These are phyloP conservation scores for Cladosporium sp. DNA, from an alignment of 2,329 filamentous ascomycete genomes.

Conservation along the genomic window DNA sequence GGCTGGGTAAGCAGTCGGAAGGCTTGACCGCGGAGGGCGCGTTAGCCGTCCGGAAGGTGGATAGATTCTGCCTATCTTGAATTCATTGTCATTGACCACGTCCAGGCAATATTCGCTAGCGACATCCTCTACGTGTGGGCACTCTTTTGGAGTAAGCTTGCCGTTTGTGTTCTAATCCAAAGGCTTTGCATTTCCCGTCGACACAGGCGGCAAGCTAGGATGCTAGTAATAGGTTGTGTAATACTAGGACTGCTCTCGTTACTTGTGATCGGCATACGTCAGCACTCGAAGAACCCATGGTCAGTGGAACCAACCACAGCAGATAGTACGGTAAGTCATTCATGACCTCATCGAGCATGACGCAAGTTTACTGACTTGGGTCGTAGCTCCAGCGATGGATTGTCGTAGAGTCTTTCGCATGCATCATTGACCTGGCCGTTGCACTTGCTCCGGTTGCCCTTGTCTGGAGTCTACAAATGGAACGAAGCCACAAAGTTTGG, in stretches of 20 bases:
- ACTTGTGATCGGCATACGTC: neutral
- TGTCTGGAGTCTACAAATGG: slow-evolving; percentile 16
- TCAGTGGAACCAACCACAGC: too few relatives aligned
- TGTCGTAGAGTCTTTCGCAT: neutral
- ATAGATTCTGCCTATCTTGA: too few relatives aligned
- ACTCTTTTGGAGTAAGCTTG: slow-evolving; percentile 4
- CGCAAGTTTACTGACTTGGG: neutral
- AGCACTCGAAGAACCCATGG: neutral
- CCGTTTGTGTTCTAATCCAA: slow-evolving; percentile 1
- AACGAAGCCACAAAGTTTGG: slow-evolving; percentile 8
- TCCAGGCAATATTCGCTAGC: neutral
- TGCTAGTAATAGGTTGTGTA: neutral
- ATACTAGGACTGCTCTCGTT: neutral
- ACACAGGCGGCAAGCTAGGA: neutral
- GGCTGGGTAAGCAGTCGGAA: neutral
- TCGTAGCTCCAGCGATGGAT: neutral
- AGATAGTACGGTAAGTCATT: too few relatives aligned
- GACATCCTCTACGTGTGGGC: slow-evolving; percentile 1
- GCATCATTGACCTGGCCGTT: neutral
- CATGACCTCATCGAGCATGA: too few relatives aligned
- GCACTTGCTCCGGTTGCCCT: slow-evolving; percentile 3
- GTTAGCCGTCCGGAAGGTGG: neutral
- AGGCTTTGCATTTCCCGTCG: neutral
- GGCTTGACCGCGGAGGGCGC: neutral
- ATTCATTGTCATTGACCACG: too few relatives aligned